Conservation (phyloP, 2,329 filamentous ascomycete genomes). For the Neocatenulostroma microsporum region DNA sequence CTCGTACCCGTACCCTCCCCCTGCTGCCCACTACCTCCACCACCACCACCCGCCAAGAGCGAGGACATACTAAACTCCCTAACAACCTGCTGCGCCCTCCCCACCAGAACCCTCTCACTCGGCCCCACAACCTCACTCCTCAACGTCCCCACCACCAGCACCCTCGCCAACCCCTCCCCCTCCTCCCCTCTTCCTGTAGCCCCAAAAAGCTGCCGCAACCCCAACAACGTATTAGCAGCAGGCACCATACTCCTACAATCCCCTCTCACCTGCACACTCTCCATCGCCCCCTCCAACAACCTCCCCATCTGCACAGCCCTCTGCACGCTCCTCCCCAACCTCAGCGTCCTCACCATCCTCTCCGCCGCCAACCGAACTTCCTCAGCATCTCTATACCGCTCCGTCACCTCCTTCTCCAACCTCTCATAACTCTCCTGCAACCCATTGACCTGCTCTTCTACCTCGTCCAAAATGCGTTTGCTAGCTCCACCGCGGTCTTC, state of each 20-base stretch:
- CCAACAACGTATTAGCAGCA: conserved; percentile 70
- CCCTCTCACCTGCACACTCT: conserved; percentile 48
- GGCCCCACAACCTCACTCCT: conserved; percentile 62
- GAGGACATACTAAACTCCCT: conserved; percentile 73
- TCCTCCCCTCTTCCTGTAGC: conserved; percentile 63
- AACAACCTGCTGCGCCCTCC: conserved; percentile 67
- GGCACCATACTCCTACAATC: conserved; percentile 66
- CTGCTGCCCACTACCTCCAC: conserved; percentile 10
- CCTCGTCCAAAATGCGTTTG: conserved; percentile 61
- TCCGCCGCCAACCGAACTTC: conserved; percentile 70
- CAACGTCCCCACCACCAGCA: conserved; percentile 64
- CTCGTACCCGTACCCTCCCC: too few species aligned
- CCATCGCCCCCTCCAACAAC: conserved; percentile 78
- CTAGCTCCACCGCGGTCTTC: conserved; percentile 65
- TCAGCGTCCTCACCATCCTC: conserved; percentile 71
- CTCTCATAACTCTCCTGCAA: conserved; percentile 80
- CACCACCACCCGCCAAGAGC: conserved; percentile 27
- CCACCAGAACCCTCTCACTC: conserved; percentile 64
- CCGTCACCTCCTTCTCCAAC: conserved; percentile 76
- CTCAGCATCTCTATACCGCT: conserved; percentile 78
- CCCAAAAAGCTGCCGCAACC: conserved; percentile 63
- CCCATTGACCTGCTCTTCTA: conserved; percentile 70
- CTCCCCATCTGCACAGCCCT: conserved; percentile 73
- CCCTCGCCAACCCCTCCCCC: conserved; percentile 64
- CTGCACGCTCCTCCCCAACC: conserved; percentile 66